Evolutionary conservation across 352 stramenopile genomes (phyloP).

Genomic region (Pythium folliculosum): DNA sequence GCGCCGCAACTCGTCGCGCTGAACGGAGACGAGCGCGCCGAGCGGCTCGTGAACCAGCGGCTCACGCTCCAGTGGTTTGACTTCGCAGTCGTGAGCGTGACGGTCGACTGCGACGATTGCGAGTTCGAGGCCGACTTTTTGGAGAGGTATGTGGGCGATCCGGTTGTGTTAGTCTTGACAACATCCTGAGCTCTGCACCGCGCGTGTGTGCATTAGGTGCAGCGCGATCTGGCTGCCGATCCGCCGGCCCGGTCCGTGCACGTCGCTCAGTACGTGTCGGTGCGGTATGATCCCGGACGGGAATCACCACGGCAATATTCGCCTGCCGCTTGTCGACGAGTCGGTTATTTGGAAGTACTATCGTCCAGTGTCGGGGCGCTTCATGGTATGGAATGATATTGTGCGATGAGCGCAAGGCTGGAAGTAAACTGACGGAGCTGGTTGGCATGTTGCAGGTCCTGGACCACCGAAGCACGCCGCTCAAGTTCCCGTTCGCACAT

Average conservation of each 20-base stretch:
- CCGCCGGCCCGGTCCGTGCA: constrained; percentile 51
- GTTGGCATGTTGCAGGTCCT: constrained; percentile 14
- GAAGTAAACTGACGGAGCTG: too few species aligned
- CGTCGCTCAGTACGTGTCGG: constrained; percentile 54
- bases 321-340: constrained; percentile 71
- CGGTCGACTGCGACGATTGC: constrained; percentile 62
- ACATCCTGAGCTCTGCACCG: neutral
- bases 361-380: constrained; percentile 56
- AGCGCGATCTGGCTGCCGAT: constrained; percentile 69
- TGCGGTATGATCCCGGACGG: constrained; percentile 75
- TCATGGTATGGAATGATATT: constrained; percentile 82
- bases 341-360: constrained; percentile 79
- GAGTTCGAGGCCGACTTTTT: constrained; percentile 82
- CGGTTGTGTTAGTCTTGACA: too few species aligned
- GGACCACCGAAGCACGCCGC: constrained; percentile 25
- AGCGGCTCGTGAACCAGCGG: constrained; percentile 29
- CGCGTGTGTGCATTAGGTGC: constrained; percentile 29
- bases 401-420: too few species aligned
- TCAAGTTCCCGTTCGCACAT: constrained; percentile 30
- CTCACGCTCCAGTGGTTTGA: constrained; percentile 68
- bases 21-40: constrained; percentile 48
- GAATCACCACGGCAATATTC: constrained; percentile 68
- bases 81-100: constrained; percentile 61
- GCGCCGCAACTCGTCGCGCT: constrained; percentile 52
- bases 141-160: constrained; percentile 43